Evolutionary conservation across 176 grass and related monocot genomes (phyloP), one percentile per base, ranked within the genome.

Genomic region (Oryza meyeriana): DNA sequence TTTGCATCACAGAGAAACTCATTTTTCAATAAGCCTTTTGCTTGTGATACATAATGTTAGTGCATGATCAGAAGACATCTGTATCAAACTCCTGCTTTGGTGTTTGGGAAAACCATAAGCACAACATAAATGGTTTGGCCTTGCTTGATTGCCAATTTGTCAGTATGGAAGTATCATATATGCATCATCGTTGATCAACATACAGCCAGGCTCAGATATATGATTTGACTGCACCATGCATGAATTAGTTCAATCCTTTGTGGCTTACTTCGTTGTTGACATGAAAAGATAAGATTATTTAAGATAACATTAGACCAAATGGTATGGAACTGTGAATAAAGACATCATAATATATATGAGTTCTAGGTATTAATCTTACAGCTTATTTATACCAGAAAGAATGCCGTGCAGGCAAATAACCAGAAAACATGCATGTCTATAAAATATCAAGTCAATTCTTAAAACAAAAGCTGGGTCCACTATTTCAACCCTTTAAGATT

Each of bases 151-250:
- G 10, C 50, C 30, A 75, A 40, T 61, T 64, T 20, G 7, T 52
- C 30, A 69, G 52, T 61, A 74, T 84, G 5, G 68, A 27, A 71
- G 68, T 59, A 78, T 32, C 20, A 14, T 62, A 75, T 62, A 75
- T 69, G 16, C 75, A 80, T 84, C 32, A 0, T 44, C 12, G 3
- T 44, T 44, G 41, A 44, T 88, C 16, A 12, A 48, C 10, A n/a
- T 66, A 35, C 17, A 50, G 61, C 27, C 27, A 39, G 34, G 4
- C 34, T 5, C 34, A 59, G 27, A 59, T 78, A 65, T 71, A 1
- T 31, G 18, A 83, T 28, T 9, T 32, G 42, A 25, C 61, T 42
- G 16, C 45, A 13, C 42, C 25, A 13, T 78, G 72, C 14, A 13
- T 59, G 52, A 63, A n/a, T 1, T 45, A n/a, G 44, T 61, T 44